Base-by-base conservation (phyloP, 306 rosid species). In the Heteromeles arbutifolia region DNA sequence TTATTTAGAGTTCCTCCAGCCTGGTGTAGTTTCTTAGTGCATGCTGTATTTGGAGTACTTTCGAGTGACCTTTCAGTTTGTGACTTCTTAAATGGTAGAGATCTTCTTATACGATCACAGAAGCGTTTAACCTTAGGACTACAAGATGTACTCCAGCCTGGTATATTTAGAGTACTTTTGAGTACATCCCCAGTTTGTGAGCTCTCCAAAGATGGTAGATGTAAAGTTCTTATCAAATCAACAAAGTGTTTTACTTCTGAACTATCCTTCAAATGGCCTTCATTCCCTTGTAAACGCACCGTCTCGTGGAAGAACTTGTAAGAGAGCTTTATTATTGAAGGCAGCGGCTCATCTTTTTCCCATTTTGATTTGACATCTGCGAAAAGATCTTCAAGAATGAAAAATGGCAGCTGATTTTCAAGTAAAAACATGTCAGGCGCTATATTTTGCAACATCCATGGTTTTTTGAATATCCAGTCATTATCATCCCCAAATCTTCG, bases 351-450 rank as follows among this genome's bases (percentile, higher is more conserved):
- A 22, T n/a, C 15, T 25, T 4, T 18, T 12, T 22, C 58, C 9
- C 28, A 1, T 5, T 31, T 5, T 61, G 54, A 28, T 5, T 5
- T 1, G 8, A 34, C 39, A 34, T 57, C 62, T 3, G 45, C 39
- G 39, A 74, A 78, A 52, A 82, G 67, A 22, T 74, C 65, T 1
- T 65, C 9, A 14, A 72, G 75, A 32, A 68, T 78, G 59, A 74
- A 76, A 74, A 84, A 79, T 17, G 90, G 90, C 24, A 86, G 74
- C 56, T 86, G 90, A 63, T 86, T 84, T 68, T 83, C 86, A 58
- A 81, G 84, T 53, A 83, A 31, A 3, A 59, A 4, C 57, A 81
- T 26, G 57, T 83, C 90, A 62, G 31, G 43, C 53, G 50, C 43
- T 19, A 86, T 52, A 54, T 83, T 82, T 15, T 66, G 15, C 5